Base-by-base conservation (phyloP, 306 rosid species). In the Morella rubra region DNA sequence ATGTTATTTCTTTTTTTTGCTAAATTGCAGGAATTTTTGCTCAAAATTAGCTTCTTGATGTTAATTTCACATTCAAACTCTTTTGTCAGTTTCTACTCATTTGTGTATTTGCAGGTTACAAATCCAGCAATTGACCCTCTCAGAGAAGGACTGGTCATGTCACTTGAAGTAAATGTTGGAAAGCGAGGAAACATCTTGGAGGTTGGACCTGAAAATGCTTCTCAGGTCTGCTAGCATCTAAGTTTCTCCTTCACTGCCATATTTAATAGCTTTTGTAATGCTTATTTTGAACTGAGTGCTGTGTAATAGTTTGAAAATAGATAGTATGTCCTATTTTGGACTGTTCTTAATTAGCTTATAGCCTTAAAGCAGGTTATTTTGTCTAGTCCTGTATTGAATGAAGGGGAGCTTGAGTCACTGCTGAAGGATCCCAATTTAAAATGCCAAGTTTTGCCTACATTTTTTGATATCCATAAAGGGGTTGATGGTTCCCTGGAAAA, bases 111-210 rank as follows among this genome's bases (percentile, higher is more conserved):
- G 76, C 86, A 95, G 99, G 99, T 95, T 67, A 95, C 99, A 59
- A 95, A 95, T 87, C 99, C 99, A 76, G 99, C 99, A 74, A 95
- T 92, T 80, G 99, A 95, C 79, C 99, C 99, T 62, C 99, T 95
- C 71, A 85, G 97, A 86, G 99, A 95, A 89, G 99, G 99, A 79
- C 75, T 95, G 75, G 99, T 95, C 75, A 95, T 95, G 99, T 95
- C 99, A 74, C 99, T 95, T 79, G 99, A 95, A 92, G 96, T 95
- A 83, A 95, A 90, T 79, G 76, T 95, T 49, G 99, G 99, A 81
- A 88, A 88, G 84, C 86, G 99, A 71, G 44, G 84, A 82, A 95
- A 95, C 87, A 87, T 95, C 80, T 87, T 95, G 88, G 97, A 92
- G 85, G 84, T 86, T 84, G 97, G 99, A 79, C 96, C 99, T 56